Percentiles rank a stretch among this genome's conserved stretches.
phyloP scores from a whole-genome alignment of 78 protist species.

The Mastigamoeba balamuthi region DNA sequence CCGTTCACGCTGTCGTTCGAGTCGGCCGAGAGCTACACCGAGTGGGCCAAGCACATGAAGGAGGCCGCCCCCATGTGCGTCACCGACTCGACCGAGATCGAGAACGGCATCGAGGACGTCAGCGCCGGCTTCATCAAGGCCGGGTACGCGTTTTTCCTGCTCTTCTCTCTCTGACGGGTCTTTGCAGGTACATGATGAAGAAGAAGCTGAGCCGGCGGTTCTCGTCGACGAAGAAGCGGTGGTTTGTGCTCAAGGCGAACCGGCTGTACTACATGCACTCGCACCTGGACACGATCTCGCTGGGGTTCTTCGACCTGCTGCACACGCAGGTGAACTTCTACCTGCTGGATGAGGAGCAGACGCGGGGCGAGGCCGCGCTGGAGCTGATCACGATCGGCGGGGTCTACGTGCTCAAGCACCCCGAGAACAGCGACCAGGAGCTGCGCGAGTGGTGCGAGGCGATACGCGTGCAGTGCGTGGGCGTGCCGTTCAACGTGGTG shows the following conservation, averaged over 20 bases:
- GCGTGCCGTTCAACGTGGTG: slow-evolving; percentile 39
- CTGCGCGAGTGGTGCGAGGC: not conserved
- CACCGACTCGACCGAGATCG: too few relatives aligned
- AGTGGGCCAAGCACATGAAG: too few relatives aligned
- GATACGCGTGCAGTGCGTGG: not conserved
- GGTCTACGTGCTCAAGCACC: not conserved
- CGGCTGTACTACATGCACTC: not conserved
- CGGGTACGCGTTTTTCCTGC: too few relatives aligned
- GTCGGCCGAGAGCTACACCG: too few relatives aligned
- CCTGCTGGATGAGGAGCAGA: not conserved
- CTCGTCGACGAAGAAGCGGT: not conserved
- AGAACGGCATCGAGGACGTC: too few relatives aligned
- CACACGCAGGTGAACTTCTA: not conserved
- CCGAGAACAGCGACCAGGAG: not conserved
- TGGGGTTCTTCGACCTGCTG: not conserved
- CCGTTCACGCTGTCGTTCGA: too few relatives aligned
- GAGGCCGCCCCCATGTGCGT: too few relatives aligned
- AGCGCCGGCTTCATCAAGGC: too few relatives aligned
- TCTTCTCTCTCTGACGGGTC: too few relatives aligned
- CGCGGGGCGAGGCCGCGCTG: not conserved
- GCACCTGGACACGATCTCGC: not conserved
- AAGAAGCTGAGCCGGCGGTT: not conserved
- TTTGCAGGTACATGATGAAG: too few relatives aligned
- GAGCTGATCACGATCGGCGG: not conserved
- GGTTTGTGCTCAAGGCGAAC: not conserved